These are phyloP conservation scores for Termitomyces sp. DNA, from an alignment of 768 basidiomycete species.

Conservation along the genomic window DNA sequence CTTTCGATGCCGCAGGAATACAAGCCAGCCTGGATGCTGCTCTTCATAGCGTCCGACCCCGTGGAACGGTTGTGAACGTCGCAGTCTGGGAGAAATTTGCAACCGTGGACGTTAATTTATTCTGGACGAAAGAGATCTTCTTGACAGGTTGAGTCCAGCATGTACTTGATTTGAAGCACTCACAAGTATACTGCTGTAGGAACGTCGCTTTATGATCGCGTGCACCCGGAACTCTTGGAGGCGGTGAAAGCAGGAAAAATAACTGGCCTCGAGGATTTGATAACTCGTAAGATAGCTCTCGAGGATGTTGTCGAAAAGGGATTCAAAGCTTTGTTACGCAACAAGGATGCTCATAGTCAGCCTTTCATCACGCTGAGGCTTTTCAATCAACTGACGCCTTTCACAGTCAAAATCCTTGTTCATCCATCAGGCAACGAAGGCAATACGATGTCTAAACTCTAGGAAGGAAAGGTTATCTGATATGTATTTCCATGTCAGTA, in stretches of 20 bases:
- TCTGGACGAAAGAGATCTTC: constrained; percentile 36
- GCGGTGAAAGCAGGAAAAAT: constrained; percentile 38
- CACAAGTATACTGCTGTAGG: constrained; percentile 21
- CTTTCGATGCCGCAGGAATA: constrained; percentile 45
- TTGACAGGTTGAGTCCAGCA: constrained; percentile 29
- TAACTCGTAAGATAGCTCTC: constrained; percentile 39
- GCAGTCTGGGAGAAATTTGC: constrained; percentile 40
- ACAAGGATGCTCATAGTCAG: constrained; percentile 41
- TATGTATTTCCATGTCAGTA: background rate
- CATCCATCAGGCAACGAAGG: constrained; percentile 17
- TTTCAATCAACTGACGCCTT: background rate
- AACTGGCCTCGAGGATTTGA: constrained; percentile 33
- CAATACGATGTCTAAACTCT: background rate
- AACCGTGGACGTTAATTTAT: constrained; percentile 31
- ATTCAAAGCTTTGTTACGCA: constrained; percentile 34
- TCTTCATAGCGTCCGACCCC: constrained; percentile 31
- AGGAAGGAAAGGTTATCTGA: too few species aligned
- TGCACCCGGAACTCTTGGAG: constrained; percentile 34
- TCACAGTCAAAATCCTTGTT: constrained; percentile 38
- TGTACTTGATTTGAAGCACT: background rate
- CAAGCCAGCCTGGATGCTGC: constrained; percentile 35
- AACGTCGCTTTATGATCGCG: constrained; percentile 34
- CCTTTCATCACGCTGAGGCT: background rate
- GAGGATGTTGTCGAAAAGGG: constrained; percentile 43
- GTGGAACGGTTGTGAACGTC: constrained; percentile 39